Evolutionary conservation across 768 basidiomycete species (phyloP).

Genomic region (Ramaria rubella): DNA sequence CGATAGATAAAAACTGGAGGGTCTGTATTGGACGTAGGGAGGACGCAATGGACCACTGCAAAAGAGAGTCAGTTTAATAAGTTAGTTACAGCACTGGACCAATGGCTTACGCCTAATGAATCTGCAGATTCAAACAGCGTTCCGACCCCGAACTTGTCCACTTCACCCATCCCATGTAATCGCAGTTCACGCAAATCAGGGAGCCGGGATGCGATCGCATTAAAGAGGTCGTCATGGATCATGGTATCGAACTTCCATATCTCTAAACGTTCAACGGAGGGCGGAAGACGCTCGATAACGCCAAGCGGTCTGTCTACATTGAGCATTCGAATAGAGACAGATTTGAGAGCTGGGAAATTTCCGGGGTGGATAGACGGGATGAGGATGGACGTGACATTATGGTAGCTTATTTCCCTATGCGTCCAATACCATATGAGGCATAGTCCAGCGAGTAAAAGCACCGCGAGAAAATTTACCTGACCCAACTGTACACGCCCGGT

Average conservation of each 20-base stretch:
- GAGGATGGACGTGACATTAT: slow-evolving; percentile 1
- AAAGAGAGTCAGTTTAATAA: not conserved
- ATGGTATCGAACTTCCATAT: slow-evolving; percentile 4
- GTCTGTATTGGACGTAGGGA: not conserved
- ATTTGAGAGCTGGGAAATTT: slow-evolving; percentile 3
- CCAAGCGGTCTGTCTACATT: slow-evolving; percentile 1
- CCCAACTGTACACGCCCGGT: slow-evolving; percentile 8
- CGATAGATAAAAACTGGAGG: not conserved
- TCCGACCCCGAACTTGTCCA: slow-evolving; percentile 2
- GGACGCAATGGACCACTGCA: not conserved
- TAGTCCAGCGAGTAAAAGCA: not conserved
- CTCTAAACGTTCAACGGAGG: not conserved
- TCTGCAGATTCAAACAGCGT: not conserved
- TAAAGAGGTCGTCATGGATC: slow-evolving; percentile 2
- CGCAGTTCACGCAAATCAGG: slow-evolving; percentile 4
- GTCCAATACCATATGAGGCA: not conserved
- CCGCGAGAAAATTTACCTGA: not conserved
- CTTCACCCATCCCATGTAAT: slow-evolving; percentile 2
- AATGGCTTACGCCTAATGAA: not conserved
- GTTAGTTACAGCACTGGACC: not conserved
- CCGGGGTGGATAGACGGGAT: slow-evolving; percentile 6
- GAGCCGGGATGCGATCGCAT: not conserved
- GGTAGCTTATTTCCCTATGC: slow-evolving; percentile 4
- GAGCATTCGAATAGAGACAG: slow-evolving; percentile 5
- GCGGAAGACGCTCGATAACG: not conserved